Evolutionary conservation across 352 stramenopile species (phyloP).

Genomic region (Phytopythium litorale): DNA sequence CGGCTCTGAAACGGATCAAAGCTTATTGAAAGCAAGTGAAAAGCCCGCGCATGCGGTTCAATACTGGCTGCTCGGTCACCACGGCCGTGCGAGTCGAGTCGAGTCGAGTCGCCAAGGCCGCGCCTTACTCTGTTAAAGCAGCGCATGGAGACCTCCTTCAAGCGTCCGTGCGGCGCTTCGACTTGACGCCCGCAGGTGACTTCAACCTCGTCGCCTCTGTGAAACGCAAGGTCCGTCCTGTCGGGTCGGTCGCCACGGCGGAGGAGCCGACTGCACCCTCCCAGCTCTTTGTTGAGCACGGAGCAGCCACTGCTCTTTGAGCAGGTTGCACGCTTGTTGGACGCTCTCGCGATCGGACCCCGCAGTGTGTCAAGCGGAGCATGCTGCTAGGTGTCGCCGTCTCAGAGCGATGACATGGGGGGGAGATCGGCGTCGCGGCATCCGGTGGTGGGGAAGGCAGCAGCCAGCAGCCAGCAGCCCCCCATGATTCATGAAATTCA

Average conservation of each 20-base stretch:
- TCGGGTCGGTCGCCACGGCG: too few species aligned
- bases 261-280: not conserved
- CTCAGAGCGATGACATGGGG: too few species aligned
- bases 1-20: not conserved
- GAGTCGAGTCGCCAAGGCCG: not conserved
- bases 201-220: not conserved
- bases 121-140: constrained; percentile 1
- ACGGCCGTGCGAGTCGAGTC: not conserved
- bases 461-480: too few species aligned
- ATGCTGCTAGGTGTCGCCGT: too few species aligned
- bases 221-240: not conserved
- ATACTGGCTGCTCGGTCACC: not conserved
- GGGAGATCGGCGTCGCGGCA: too few species aligned
- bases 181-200: constrained; percentile 3
- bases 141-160: not conserved
- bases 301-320: too few species aligned
- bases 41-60: not conserved
- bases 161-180: not conserved
- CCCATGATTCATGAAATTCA: too few species aligned
- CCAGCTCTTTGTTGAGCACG: not conserved
- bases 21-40: not conserved
- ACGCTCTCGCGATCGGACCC: too few species aligned
- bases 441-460: too few species aligned
- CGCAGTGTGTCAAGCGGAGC: too few species aligned
- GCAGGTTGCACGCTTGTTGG: too few species aligned